phyloP scores from a whole-genome alignment of 352 stramenopile species.

The Pythium coloratum region DNA sequence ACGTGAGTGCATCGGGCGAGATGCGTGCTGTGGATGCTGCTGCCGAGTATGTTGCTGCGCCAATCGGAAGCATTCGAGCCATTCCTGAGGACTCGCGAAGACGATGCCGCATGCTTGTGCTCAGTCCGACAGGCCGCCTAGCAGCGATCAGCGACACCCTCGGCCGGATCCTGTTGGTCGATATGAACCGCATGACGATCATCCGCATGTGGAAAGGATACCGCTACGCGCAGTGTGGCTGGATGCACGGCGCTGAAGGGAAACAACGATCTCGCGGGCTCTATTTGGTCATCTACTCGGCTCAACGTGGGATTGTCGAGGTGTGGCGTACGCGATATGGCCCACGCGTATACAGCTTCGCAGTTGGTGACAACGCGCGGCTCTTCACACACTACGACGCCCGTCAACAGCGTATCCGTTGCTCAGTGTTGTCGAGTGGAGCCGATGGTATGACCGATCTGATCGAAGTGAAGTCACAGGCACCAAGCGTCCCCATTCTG shows the following conservation, averaged over 20 bases:
- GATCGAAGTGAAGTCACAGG: constrained; percentile 54
- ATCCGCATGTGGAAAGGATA: constrained; percentile 90
- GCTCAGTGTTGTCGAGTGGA: constrained; percentile 46
- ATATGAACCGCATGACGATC: constrained; percentile 78
- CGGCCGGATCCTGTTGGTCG: constrained; percentile 71
- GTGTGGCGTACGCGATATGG: constrained; percentile 80
- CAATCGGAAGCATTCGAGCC: constrained; percentile 46
- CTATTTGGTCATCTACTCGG: constrained; percentile 87
- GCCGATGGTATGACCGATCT: constrained; percentile 42
- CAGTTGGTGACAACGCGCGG: constrained; percentile 61
- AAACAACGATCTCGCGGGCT: constrained; percentile 45
- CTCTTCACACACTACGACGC: constrained; percentile 63
- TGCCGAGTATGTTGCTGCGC: constrained; percentile 71
- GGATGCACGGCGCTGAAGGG: constrained; percentile 76
- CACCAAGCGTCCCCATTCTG: constrained; percentile 61
- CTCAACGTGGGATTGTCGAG: constrained; percentile 79
- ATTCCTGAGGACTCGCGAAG: constrained; percentile 65
- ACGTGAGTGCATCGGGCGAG: constrained; percentile 25
- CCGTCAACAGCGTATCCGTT: constrained; percentile 39
- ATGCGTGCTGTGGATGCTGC: constrained; percentile 38
- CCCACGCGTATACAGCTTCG: constrained; percentile 71
- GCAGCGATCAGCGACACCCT: constrained; percentile 75
- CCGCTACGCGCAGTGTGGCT: constrained; percentile 75
- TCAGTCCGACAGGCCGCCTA: constrained; percentile 70
- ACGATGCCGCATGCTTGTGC: constrained; percentile 55